A percentile compares a stretch with the other conserved stretches of the same genome.
These are phyloP conservation scores for Akanthomyces uredinophilus DNA, from an alignment of 2,329 filamentous ascomycete genomes.

Conservation along the genomic window DNA sequence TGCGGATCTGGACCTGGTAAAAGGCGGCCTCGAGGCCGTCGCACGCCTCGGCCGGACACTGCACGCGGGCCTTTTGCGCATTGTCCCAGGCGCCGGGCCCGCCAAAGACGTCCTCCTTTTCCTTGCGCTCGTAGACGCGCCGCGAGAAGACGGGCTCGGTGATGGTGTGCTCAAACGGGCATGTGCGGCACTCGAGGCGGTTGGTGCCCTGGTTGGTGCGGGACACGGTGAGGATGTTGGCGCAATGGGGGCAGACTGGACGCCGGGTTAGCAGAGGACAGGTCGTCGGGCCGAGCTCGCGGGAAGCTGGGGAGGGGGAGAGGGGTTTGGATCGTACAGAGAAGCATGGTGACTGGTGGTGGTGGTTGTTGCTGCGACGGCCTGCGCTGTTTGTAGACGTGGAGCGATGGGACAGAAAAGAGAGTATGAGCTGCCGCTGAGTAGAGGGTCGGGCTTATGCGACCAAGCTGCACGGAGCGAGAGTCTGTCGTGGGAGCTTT, in stretches of 20 bases:
- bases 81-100: constrained; percentile 87
- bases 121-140: constrained; percentile 78
- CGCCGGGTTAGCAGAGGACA: neutral
- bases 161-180: constrained; percentile 85
- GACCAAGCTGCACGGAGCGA: neutral
- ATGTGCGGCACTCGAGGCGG: constrained; percentile 91
- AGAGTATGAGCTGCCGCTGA: neutral
- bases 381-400: neutral
- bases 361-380: constrained; percentile 16
- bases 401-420: too few species aligned
- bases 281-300: neutral
- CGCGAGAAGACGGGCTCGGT: constrained; percentile 74
- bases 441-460: neutral
- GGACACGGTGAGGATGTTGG: constrained; percentile 76
- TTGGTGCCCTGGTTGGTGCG: constrained; percentile 56
- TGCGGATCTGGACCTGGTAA: constrained; percentile 95
- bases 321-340: constrained; percentile 57
- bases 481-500: neutral
- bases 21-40: constrained; percentile 82
- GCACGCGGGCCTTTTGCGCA: constrained; percentile 74
- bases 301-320: neutral
- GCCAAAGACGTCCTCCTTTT: constrained; percentile 85
- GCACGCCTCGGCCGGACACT: constrained; percentile 79
- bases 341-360: constrained; percentile 63
- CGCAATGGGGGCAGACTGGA: constrained; percentile 75